Percentiles rank a stretch among this genome's conserved stretches.
Evolutionary conservation across 352 stramenopile species (phyloP).

Genomic region (Thalassiosira livingstoniorum): DNA sequence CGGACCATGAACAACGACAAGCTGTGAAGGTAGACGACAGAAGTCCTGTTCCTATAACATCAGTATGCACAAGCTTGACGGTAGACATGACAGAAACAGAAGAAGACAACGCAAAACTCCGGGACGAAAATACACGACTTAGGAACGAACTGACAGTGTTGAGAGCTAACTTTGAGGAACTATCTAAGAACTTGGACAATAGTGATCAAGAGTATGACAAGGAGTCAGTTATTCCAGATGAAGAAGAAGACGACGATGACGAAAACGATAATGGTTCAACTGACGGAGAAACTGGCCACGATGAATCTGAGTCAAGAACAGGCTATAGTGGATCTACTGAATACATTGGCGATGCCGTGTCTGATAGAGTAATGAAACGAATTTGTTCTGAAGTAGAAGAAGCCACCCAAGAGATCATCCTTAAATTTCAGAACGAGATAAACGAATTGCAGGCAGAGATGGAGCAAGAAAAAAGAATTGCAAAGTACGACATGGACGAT

Average conservation of each 20-base stretch:
- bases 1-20: neutral
- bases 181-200: conserved; percentile 9
- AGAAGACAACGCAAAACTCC: conserved; percentile 31
- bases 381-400: conserved; percentile 38
- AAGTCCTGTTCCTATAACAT: neutral
- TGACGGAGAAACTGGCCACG: neutral
- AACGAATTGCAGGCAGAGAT: conserved; percentile 30
- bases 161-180: conserved; percentile 13
- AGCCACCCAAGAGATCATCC: conserved; percentile 27
- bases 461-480: conserved; percentile 21
- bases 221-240: conserved; percentile 40
- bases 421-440: conserved; percentile 39
- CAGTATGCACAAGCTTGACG: conserved; percentile 38
- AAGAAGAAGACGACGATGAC: conserved; percentile 2
- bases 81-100: conserved; percentile 38
- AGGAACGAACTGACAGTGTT: conserved; percentile 30
- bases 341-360: conserved; percentile 10
- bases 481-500: conserved; percentile 58
- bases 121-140: conserved; percentile 34
- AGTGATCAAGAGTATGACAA: conserved; percentile 45
- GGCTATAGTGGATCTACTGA: conserved; percentile 3
- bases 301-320: neutral
- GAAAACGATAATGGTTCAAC: neutral
- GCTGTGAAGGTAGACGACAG: neutral
- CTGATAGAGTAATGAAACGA: conserved; percentile 33